Evolutionary conservation across 495 filamentous ascomycete species (phyloP).

Genomic region (Neurospora pannonica): DNA sequence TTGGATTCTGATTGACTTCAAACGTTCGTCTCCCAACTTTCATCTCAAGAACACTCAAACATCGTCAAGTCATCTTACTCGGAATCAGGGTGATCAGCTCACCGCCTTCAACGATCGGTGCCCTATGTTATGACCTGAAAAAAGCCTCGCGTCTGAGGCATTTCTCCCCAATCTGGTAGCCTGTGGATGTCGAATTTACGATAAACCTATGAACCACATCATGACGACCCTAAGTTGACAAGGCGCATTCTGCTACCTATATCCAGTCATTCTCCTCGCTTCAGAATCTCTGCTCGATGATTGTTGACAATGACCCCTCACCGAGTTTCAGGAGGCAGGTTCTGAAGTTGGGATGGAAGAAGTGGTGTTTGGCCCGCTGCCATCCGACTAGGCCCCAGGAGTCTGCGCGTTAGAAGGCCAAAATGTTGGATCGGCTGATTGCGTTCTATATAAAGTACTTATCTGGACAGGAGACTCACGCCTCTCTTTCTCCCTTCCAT

Average conservation of each 20-base stretch:
- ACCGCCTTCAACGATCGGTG: not conserved
- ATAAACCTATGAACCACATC: not conserved
- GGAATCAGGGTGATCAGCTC: not conserved
- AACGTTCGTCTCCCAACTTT: not conserved
- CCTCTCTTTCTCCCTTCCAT: not conserved
- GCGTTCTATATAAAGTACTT: not conserved
- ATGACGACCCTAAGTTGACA: not conserved
- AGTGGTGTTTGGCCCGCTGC: not conserved
- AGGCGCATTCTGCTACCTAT: no score
- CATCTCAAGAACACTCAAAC: not conserved
- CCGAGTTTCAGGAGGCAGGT: not conserved
- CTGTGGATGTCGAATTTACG: not conserved
- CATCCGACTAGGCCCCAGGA: not conserved
- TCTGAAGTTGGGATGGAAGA: not conserved
- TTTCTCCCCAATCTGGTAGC: not conserved
- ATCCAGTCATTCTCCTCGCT: no score
- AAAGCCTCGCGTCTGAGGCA: no score
- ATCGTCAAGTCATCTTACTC: not conserved
- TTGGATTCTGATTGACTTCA: not conserved
- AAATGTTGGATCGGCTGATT: not conserved
- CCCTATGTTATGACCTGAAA: no score
- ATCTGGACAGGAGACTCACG: not conserved
- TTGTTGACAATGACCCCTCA: not conserved
- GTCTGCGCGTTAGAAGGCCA: not conserved
- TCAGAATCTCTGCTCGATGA: no score